Base-by-base conservation (phyloP, 2,329 filamentous ascomycete genomes). In the Penicillium sp. region DNA sequence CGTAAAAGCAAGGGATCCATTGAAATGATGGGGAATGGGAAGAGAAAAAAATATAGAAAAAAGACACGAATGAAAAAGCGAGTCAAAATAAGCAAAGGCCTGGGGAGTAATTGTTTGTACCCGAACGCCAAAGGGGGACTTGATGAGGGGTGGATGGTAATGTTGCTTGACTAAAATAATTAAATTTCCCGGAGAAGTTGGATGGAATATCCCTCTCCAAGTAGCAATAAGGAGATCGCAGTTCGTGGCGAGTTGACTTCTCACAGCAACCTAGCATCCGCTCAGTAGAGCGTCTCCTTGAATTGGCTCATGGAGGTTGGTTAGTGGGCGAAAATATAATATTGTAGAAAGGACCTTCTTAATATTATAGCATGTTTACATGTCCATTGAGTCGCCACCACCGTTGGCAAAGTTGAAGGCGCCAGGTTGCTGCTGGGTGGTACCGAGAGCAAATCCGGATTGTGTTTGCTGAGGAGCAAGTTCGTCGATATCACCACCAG, bases 351-450 rank as follows among this genome's bases (percentile, higher is more conserved):
- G 18, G 21, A 35, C 20, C 14, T 21, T 55, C 45, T 24, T 20
- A 18, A 23, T n/a, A 42, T 26, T 45, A 46, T 24, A 53, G 20
- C 35, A 20, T 33, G 49, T 74, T 83, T 82, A 87, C 84, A 87
- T 90, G 69, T 89, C 87, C 86, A 89, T 89, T 42, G 83, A 84
- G 68, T 89, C 87, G 63, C 81, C 83, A 61, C 84, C 84, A 61
- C 84, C 84, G 68, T 86, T 80, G 73, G 90, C 90, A 73, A 99
- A 99, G 84, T 90, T 96, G 85, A 97, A 99, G 71, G 89, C 89
- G 64, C 89, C 87, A 28, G 72, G 66, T 67, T 88, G 84, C 70
- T 90, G 87, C 67, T 85, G 81, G 70, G 83, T 85, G 66, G 74
- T 77, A 66, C 74, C 81, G 67, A 74, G 87, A 79, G 68, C 89